Evolutionary conservation across 2,329 filamentous ascomycete genomes (phyloP), one percentile per base, ranked within the genome.

Genomic region (Cyphellophora attinorum): DNA sequence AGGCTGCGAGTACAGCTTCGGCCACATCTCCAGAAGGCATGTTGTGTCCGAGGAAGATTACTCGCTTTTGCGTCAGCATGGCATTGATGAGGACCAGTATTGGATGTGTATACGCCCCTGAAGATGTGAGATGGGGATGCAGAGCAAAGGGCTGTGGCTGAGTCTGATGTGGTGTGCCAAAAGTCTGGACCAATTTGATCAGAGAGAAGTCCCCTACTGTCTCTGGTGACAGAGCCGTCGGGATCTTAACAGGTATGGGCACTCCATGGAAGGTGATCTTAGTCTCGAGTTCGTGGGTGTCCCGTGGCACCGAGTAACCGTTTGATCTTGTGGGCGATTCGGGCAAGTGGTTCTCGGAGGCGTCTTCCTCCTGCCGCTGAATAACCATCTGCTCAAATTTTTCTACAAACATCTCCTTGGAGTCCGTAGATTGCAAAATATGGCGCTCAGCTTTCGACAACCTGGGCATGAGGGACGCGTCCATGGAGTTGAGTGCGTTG

Each of bases 261-360:
- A 96, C 91, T 44, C 86, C 85, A 62, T 95, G 93, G 65, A 98
- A 98, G 54, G 89, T 76, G 51, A 98, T 85, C 52, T 80, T 85
- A 47, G 85, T 93, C 64, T 96, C 91, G 53, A 94, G 96, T 59
- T 98, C 91, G 58, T 98, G 91, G 1, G 91, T 98, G 55, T 98
- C 91, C 51, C 91, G 74, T 6, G 91, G 89, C 11, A 93, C 74
- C 2, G 74, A 72, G 54, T 91, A 93, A 18, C 72, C 68, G 11
- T 75, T 61, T 6, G 71, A 72, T 27, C 78, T 77, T 35, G 70
- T 72, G 41, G 76, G 52, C 57, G 50, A 62, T 12, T 57, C 51
- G 4, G 50, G 47, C 10, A 47, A 48, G 14, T 41, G 35, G 6
- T 41, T 37, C 27, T 55, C 55, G n/a, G 44, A 51, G 25, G 63